Base-by-base conservation (phyloP, 2,329 filamentous ascomycete species). In the Penicillium sp. region DNA sequence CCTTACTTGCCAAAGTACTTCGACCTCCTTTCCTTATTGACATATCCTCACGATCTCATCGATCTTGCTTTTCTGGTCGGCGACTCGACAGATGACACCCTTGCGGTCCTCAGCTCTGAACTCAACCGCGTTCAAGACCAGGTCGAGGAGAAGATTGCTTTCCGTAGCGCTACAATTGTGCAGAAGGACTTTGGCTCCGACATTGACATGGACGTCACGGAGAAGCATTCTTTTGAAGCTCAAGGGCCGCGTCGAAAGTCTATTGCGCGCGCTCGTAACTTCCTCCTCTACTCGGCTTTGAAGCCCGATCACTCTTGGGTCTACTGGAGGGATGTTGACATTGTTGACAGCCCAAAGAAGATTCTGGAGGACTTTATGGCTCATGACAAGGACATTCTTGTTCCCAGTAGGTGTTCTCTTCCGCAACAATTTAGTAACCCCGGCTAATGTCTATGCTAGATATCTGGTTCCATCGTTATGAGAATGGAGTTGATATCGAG, bases 291-390 rank as follows among this genome's bases (percentile, higher is more conserved):
- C 30, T 81, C 90, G 0, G 88, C 94, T 3, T 71, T 99, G 66
- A 96, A 95, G 77, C 86, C 91, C 0, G 91, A 97, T 60, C 94
- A 99, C 71, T 93, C 91, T 8, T 99, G 94, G 94, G 92, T 97
- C 8, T 97, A 97, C 74, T 99, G 94, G 94, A 85, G 94, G 59
- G 94, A 99, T 71, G 92, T 96, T 50, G 94, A 99, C 73, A 97
- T 99, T 65, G 86, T 90, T 47, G 92, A 99, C 69, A 96, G 89
- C 71, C 91, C 93, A 1, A 82, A 83, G 61, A 87, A 83, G 68
- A 95, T 99, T 60, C 80, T 99, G 33, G 92, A 99, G 76, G 94
- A 99, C 68, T 95, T 99, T 65, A 89, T 96, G 66, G 90, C 90
- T 20, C 94, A 97, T 68, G 90, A 99, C 72, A 86, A 87, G 68